Base-by-base conservation (phyloP, 352 stramenopile genomes). In the Pythium insidiosum region DNA sequence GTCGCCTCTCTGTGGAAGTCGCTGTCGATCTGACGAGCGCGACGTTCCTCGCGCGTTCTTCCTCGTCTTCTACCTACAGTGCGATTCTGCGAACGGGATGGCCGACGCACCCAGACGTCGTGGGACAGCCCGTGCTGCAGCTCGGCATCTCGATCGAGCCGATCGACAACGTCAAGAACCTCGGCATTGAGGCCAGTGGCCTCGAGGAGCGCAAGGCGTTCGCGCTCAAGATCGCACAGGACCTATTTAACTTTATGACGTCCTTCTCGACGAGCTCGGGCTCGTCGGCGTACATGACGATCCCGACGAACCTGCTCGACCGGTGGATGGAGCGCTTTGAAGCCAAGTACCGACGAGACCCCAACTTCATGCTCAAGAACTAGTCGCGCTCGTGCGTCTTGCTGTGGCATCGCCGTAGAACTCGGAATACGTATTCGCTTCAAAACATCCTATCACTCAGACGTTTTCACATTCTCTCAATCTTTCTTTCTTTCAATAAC, bases 181-280 rank as follows among this genome's bases (percentile, higher is more conserved):
- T 74, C 33, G 64, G 63, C 23, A 74, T 74, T 15, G 57, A 68
- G 39, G 58, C 51, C 12, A 67, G 54, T 24, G 64, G 64, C 2
- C 47, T 62, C 31, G 47, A 56, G 15, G 58, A 72, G 37, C 60
- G 71, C 43, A 73, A 75, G 37, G 53, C 68, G 42, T 80, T 91
- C 30, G 81, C 77, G 22, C 79, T 84, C 60, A 90, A 91, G 59
- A 91, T 94, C 58, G 81, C 77, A n/a, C 53, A 75, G 43, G 76
- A 94, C 53, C 60, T 94, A 36, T 94, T 85, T 51, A 84, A 86
- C 49, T 94, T 74, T 53, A 87, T 94, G 73, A 64, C 69, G 47
- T 83, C 63, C 40, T 94, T 91, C 55, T 65, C 60, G 10, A 68
- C 51, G 40, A 60, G 50, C 50, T 74, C 79, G 9, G 28, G 28